Base-by-base conservation (phyloP, 148 eudicot genomes). In the Gaultheria prostrata region DNA sequence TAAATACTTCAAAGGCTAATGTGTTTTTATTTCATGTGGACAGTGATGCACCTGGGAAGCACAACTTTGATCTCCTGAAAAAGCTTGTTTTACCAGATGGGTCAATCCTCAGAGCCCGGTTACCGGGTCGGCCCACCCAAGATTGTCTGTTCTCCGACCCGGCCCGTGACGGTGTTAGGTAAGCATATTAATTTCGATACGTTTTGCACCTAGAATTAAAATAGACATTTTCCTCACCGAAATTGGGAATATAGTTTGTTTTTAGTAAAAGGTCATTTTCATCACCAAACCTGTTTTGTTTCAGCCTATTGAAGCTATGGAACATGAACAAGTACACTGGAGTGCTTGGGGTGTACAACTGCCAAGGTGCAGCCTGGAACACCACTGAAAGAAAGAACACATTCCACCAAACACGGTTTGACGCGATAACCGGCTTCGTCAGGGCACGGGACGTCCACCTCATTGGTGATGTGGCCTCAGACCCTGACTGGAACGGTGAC, bases 331-430 rank as follows among this genome's bases (percentile, higher is more conserved):
- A 97, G 90, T 85, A 93, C 92, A 94, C 94, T 35, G 99, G 98
- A 50, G 97, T 94, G 9, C 87, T 97, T 8, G 99, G 97, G 56
- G 92, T 97, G 43, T 97, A 94, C 94, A 97, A 97, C 84, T 97
- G 99, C 92, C 99, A 94, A 88, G 99, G 98, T n/a, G 99, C 98
- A 57, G 98, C 99, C 63, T 97, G 99, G 99, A 94, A 89, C 86
- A 78, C 69, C 83, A 82, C 85, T 0, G 94, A 97, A 82, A 86
- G 92, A 20, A 94, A 91, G 82, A 92, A 90, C 95, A 88, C 89
- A 35, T 89, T 90, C 92, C 99, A 93, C 85, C 87, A 88, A 43
- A 92, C 97, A 12, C 76, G 48, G 48, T 82, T 87, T 0, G 91
- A 89, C 0, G 86, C 96, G 59, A 70, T 97, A 74, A 90, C 93